Percentiles rank a stretch among this genome's conserved stretches.
phyloP scores from a whole-genome alignment of 441 rosid species.

The Euphorbia celastroides region DNA sequence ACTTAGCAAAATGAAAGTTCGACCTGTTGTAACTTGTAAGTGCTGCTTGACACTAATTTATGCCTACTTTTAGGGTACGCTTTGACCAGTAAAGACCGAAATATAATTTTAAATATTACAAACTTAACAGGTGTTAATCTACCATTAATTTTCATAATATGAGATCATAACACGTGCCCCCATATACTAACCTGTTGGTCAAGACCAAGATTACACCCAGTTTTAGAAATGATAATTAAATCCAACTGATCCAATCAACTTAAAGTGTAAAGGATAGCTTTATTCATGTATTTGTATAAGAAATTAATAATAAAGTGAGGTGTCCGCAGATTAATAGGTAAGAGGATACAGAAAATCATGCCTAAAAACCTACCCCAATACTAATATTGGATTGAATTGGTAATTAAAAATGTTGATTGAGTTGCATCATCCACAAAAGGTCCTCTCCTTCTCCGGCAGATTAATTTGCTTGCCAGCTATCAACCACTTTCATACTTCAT shows the following conservation, averaged over 20 bases:
- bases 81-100: neutral
- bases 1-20: neutral
- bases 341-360: neutral
- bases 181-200: neutral
- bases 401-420: neutral
- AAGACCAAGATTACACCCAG: neutral
- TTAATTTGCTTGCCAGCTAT: neutral
- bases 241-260: neutral
- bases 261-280: neutral
- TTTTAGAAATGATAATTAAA: neutral
- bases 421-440: neutral
- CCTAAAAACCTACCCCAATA: neutral
- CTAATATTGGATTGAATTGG: neutral
- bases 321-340: neutral
- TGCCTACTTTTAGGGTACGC: neutral
- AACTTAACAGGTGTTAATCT: constrained; percentile 2
- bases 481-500: neutral
- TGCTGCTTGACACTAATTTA: neutral
- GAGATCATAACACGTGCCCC: neutral
- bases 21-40: neutral
- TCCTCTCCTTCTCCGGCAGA: neutral
- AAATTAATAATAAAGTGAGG: neutral
- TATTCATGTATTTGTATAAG: neutral
- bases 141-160: neutral
- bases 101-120: neutral